These are phyloP conservation scores for Pharnaceum exiguum DNA, from an alignment of 148 eudicot species.

Conservation along the genomic window DNA sequence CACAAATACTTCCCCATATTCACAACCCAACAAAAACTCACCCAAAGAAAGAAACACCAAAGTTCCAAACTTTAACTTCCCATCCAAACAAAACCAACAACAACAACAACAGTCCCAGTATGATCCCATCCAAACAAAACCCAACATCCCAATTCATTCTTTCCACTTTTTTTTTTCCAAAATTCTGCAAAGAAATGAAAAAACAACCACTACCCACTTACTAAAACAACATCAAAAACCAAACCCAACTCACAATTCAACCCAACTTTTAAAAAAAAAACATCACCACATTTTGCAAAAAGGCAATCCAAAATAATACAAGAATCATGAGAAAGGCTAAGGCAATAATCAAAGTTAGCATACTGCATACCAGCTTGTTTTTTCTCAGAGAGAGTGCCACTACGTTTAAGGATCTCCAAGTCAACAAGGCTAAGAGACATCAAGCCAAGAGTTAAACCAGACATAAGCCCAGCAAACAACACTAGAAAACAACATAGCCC, in stretches of 20 bases:
- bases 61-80: no score
- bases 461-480: slow-evolving; percentile 86
- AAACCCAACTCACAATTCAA: background rate
- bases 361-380: slow-evolving; percentile 64
- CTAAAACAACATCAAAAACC: no score
- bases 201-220: background rate
- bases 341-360: background rate
- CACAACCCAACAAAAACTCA: no score
- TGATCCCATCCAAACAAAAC: background rate
- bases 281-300: background rate
- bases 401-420: slow-evolving; percentile 84
- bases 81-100: no score
- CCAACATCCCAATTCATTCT: slow-evolving; percentile 1
- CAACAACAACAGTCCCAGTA: no score
- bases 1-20: no score
- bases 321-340: background rate
- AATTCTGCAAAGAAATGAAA: background rate
- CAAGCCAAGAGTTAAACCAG: slow-evolving; percentile 84
- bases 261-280: background rate
- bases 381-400: slow-evolving; percentile 66
- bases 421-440: slow-evolving; percentile 94
- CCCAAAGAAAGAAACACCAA: no score
- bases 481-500: slow-evolving; percentile 60
- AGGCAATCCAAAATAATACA: background rate
- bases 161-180: background rate